A percentile compares a stretch with the other conserved stretches of the same genome.
These are phyloP conservation scores for Cicer yamashitae DNA, from an alignment of 306 rosid genomes.

Conservation along the genomic window DNA sequence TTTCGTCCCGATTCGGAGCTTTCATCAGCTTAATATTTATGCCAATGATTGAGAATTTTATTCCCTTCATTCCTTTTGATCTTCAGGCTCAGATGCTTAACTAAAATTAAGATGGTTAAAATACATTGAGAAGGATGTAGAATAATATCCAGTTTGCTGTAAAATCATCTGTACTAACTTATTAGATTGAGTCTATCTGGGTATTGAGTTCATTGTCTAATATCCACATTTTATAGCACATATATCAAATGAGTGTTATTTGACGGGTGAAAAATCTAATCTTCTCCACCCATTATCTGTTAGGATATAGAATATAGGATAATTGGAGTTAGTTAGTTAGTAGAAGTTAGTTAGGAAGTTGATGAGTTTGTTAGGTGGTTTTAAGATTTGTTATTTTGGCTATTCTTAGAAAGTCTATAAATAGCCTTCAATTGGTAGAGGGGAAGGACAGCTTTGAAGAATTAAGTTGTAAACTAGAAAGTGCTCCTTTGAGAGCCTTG, in stretches of 20 bases:
- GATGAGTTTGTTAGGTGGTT: too few species aligned
- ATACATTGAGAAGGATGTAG: neutral
- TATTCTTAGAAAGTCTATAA: too few species aligned
- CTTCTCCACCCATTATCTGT: neutral
- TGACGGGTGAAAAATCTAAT: neutral
- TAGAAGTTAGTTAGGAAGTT: too few species aligned
- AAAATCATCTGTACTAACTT: neutral
- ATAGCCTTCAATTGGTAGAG: too few species aligned
- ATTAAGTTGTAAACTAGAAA: too few species aligned
- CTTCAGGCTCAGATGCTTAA: neutral
- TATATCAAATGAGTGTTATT: neutral
- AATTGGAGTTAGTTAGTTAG: too few species aligned
- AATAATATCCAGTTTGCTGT: neutral
- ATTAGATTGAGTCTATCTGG: neutral
- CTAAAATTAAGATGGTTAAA: constrained; percentile 8
- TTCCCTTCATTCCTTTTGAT: neutral
- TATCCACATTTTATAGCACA: neutral
- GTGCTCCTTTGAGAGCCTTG: too few species aligned
- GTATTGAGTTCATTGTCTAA: neutral
- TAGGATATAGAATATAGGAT: too few species aligned
- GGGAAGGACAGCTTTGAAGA: too few species aligned
- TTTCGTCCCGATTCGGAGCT: neutral
- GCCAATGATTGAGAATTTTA: neutral
- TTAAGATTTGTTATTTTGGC: too few species aligned
- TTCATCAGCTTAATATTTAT: neutral